Percentiles rank a stretch among this genome's conserved stretches.
phyloP scores from a whole-genome alignment of 1,284 basidiomycete genomes.

The Leucoagaricus sp. region DNA sequence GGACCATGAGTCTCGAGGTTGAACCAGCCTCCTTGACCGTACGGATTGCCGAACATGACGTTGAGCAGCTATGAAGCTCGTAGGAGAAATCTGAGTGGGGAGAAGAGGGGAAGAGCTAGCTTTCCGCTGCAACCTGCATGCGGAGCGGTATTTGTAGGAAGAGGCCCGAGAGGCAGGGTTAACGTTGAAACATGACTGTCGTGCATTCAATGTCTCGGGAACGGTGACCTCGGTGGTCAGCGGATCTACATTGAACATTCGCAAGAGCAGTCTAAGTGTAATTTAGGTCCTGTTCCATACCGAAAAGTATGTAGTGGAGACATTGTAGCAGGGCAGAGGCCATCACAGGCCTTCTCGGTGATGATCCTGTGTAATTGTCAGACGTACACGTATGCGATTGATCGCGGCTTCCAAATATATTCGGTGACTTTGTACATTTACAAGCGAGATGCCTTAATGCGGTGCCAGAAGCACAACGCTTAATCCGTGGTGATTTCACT shows the following conservation, averaged over 20 bases:
- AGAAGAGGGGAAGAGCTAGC: neutral
- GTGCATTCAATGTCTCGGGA: neutral
- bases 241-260: constrained; percentile 2
- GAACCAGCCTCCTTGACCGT: constrained; percentile 31
- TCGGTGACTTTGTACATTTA: constrained; percentile 3
- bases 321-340: neutral
- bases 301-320: constrained; percentile 1
- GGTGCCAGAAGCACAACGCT: too few species aligned
- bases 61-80: neutral
- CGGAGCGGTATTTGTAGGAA: constrained; percentile 11
- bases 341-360: constrained; percentile 13
- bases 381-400: neutral
- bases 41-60: constrained; percentile 26
- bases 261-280: neutral
- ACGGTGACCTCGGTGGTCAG: constrained; percentile 15
- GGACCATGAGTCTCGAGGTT: constrained; percentile 23
- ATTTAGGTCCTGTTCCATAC: constrained; percentile 7
- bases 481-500: too few species aligned
- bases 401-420: neutral
- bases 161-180: constrained; percentile 1
- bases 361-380: constrained; percentile 1
- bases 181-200: constrained; percentile 12
- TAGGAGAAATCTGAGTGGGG: neutral
- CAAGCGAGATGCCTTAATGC: too few species aligned
- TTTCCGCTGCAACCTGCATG: neutral